Evolutionary conservation across 2,329 filamentous ascomycete genomes (phyloP).

Genomic region (Colletotrichum ledebouriae): DNA sequence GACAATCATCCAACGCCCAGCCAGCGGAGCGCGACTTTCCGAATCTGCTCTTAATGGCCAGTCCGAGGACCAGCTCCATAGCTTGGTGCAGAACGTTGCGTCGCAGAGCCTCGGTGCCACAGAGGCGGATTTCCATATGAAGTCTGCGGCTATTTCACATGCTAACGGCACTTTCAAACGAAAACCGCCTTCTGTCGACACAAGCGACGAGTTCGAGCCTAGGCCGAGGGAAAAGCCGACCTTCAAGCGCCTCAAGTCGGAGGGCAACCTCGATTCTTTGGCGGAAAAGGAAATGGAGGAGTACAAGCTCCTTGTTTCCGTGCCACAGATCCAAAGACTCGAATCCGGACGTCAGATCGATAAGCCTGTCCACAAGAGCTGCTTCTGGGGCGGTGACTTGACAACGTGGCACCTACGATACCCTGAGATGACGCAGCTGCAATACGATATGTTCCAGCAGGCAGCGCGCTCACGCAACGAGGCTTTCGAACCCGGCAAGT

Average conservation of each 20-base stretch:
- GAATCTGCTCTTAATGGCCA: slow-evolving; percentile 51
- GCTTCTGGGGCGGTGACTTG: slow-evolving; percentile 70
- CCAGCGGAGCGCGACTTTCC: slow-evolving; percentile 40
- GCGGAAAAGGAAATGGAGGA: slow-evolving; percentile 57
- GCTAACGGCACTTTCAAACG: slow-evolving; percentile 59
- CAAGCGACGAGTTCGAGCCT: slow-evolving; percentile 65
- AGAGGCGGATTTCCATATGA: slow-evolving; percentile 51
- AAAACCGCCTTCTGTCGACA: slow-evolving; percentile 63
- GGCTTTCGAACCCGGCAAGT: slow-evolving; percentile 65
- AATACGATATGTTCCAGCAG: slow-evolving; percentile 67
- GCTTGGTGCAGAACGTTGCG: slow-evolving; percentile 63
- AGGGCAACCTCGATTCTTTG: slow-evolving; percentile 55
- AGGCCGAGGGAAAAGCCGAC: slow-evolving; percentile 56
- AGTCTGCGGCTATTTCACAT: slow-evolving; percentile 43
- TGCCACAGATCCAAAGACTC: slow-evolving; percentile 63
- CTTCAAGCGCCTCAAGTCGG: slow-evolving; percentile 69
- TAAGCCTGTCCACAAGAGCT: slow-evolving; percentile 66
- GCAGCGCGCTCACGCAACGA: slow-evolving; percentile 65
- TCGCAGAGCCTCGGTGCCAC: slow-evolving; percentile 69
- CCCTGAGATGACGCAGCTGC: slow-evolving; percentile 73
- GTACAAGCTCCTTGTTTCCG: slow-evolving; percentile 59
- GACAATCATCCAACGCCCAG: slow-evolving; percentile 25
- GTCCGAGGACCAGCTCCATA: slow-evolving; percentile 64
- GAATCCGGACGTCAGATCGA: slow-evolving; percentile 71
- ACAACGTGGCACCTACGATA: slow-evolving; percentile 73